Evolutionary conservation across 192 early-diverging fungal genomes (phyloP), one percentile per base, ranked within the genome.

Genomic region (Backusella psychrophila): DNA sequence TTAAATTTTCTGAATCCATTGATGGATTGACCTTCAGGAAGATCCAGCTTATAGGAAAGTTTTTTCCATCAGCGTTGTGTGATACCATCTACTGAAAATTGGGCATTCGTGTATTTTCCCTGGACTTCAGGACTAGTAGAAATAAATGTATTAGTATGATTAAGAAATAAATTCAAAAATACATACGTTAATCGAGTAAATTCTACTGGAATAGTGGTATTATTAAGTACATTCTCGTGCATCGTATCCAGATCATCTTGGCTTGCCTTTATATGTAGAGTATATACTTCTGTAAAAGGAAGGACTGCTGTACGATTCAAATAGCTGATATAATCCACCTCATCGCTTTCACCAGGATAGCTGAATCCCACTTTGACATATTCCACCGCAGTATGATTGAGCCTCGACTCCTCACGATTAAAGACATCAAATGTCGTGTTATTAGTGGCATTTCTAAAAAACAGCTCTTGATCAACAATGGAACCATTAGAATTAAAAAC

Each of bases 1-100:
- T 85, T 85, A 63, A 85, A 78, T 26, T 49, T 72, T 9, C 67
- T 66, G 11, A 59, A 67, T 3, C 77, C 77, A 31, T 73, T 68
- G 5, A 78, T 19, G 0, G 35, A 31, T 39, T 73, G 35, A 6
- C 35, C 31, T 5, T 31, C 29, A 12, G 56, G 19, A 17, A 63
- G 56, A 12, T 12, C 53, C 21, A 75, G 17, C 11, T 67, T 29
- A 44, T 75, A 75, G 29, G 74, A 75, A 46, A 75, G 34, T 31
- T 75, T 75, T 33, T 75, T 65, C 17, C 39, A 75, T 4, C 68
- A 19, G 8, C 66, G 63, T 1, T 41, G 44, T 21, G 74, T 68
- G 29, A 35, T 41, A n/a, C 74, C 74, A 19, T 65, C 52, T 42
- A 75, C 31, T n/a, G 38, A 26, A 66, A 75, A 21, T 35, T 52